Evolutionary conservation across 2,329 filamentous ascomycete species (phyloP), one percentile per base, ranked within the genome.

Genomic region (Helminthosporium solani): DNA sequence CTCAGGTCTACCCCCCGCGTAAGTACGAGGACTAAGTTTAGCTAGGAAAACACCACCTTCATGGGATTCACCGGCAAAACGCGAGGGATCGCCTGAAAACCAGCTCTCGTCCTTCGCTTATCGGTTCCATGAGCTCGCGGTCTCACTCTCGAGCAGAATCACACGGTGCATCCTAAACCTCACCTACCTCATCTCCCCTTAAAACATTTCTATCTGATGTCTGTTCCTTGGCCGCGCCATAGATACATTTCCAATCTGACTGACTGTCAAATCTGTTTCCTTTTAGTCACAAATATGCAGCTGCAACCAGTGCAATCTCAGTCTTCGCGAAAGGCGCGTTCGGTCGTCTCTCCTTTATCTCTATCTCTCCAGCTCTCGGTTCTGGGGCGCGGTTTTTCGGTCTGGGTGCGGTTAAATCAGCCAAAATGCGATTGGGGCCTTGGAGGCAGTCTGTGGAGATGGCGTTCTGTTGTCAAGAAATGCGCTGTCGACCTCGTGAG

Each of bases 1-100:
- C 14, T 33, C 9, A n/a, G 14, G 30, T n/a, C 11, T 31, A n/a
- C n/a, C 21, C 15, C 7, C 20, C 28, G 35, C n/a, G 19, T 12
- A 27, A 38, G 6, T 9, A 38, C 8, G 9, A n/a, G 2, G 7
- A 38, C 20, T 38, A 25, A 38, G 12, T 5, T n/a, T 12, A 12
- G 6, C 28, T 15, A 38, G 35, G 35, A 27, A 38, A 38, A 18
- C 15, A 49, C 42, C 30, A 38, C 39, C 12, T 35, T 16, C 30
- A 34, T 41, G 76, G 71, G 21, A 73, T 74, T 19, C 62, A 68
- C 36, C 49, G 54, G 36, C 60, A 64, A 40, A 58, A 64, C 2
- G 47, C 64, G 33, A 70, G 66, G 46, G 56, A 53, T 33, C 64
- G 69, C 28, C 63, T 67, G 33, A 53, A 52, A 46, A 55, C 44